phyloP scores from a whole-genome alignment of 164 flowering plant species.

The Brasenia schreberi region DNA sequence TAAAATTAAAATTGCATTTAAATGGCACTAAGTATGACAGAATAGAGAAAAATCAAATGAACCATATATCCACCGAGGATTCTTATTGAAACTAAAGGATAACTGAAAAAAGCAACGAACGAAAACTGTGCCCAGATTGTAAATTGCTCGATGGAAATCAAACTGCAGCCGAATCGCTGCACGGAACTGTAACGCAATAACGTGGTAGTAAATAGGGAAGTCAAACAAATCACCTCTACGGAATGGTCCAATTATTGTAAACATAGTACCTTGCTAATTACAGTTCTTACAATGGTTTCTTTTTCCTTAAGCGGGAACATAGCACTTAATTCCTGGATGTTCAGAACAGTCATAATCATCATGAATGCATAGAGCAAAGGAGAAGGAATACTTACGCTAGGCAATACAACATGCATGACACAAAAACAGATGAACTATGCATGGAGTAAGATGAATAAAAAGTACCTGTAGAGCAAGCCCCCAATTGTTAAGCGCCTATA shows the following conservation, averaged over 20 bases:
- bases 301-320: slow-evolving; percentile 93
- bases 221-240: not conserved
- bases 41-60: no score
- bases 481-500: slow-evolving; percentile 97
- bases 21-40: no score
- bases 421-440: not conserved
- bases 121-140: slow-evolving; percentile 99
- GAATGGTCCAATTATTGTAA: not conserved
- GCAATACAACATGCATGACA: not conserved
- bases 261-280: slow-evolving; percentile 73
- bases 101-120: slow-evolving; percentile 27
- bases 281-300: slow-evolving; percentile 80
- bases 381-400: not conserved
- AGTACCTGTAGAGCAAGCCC: slow-evolving; percentile 96
- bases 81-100: not conserved
- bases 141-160: slow-evolving; percentile 97
- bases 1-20: no score
- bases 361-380: not conserved
- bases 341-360: slow-evolving; percentile 1
- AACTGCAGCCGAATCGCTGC: slow-evolving; percentile 88
- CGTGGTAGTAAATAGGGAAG: slow-evolving; percentile 6
- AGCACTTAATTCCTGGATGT: slow-evolving; percentile 82
- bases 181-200: slow-evolving; percentile 57
- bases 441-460: not conserved
- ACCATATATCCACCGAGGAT: no score